Conservation (phyloP, 495 filamentous ascomycete genomes). For the Hypoxylon crocopeplum region DNA sequence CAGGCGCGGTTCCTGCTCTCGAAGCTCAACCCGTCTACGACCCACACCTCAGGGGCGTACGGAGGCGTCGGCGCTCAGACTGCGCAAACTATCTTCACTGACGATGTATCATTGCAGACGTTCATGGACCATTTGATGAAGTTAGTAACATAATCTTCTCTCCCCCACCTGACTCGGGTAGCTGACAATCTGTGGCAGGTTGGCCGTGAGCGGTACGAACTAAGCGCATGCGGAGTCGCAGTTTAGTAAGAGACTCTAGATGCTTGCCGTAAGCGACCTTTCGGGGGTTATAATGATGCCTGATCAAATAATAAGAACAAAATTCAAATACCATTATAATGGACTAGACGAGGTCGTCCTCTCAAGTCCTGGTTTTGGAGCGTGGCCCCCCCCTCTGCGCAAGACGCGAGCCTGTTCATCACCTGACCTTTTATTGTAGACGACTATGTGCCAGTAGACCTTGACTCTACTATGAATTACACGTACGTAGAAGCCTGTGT, state of each 20-base stretch:
- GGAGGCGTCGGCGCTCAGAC: slow-evolving; percentile 85
- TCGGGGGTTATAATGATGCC: too few species aligned
- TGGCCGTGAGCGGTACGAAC: slow-evolving; percentile 65
- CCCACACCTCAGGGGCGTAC: slow-evolving; percentile 92
- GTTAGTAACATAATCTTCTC: slow-evolving; percentile 60
- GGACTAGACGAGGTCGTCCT: neutral
- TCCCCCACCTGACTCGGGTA: neutral
- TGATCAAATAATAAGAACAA: too few species aligned
- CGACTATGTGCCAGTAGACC: slow-evolving; percentile 3
- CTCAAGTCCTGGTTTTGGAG: too few species aligned
- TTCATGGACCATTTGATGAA: slow-evolving; percentile 99
- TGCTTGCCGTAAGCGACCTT: neutral
- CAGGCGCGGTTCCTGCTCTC: slow-evolving; percentile 97
- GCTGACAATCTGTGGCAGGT: slow-evolving; percentile 39
- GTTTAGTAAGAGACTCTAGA: neutral
- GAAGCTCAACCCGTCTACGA: slow-evolving; percentile 97
- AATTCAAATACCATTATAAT: neutral
- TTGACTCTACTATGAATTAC: too few species aligned
- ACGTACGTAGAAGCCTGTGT: too few species aligned
- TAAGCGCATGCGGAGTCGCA: slow-evolving; percentile 33
- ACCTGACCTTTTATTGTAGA: slow-evolving; percentile 5
- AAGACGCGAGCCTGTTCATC: neutral
- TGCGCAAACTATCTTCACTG: slow-evolving; percentile 98
- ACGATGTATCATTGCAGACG: slow-evolving; percentile 97
- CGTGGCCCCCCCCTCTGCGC: too few species aligned